These are phyloP conservation scores for Salix brachista DNA, from an alignment of 345 rosid species.

Conservation along the genomic window DNA sequence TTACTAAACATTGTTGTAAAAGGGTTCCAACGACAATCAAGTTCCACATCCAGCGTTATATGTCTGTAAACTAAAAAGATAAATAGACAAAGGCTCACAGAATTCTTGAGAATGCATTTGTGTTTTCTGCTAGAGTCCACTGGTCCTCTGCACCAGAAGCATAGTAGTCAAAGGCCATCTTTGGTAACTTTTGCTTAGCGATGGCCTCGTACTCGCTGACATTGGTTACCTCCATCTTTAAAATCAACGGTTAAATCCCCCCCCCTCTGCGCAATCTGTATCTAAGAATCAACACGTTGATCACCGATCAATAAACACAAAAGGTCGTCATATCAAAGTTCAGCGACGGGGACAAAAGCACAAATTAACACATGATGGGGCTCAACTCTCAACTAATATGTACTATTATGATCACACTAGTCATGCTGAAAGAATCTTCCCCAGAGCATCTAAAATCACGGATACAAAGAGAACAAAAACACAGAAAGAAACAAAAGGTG, in stretches of 20 bases:
- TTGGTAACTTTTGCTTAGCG: slow-evolving; percentile 82
- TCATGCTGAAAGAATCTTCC: not conserved
- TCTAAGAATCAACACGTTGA: not conserved
- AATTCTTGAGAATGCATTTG: slow-evolving; percentile 79
- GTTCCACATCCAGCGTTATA: not conserved
- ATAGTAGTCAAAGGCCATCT: slow-evolving; percentile 89
- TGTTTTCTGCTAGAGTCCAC: slow-evolving; percentile 83
- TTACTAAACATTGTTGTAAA: not conserved
- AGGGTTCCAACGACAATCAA: not conserved
- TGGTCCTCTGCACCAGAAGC: slow-evolving; percentile 99
- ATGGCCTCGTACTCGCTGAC: slow-evolving; percentile 77
- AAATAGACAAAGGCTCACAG: slow-evolving; percentile 38
- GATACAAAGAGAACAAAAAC: not conserved
- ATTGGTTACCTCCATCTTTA: slow-evolving; percentile 71
- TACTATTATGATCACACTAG: not conserved
- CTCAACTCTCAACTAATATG: not conserved
- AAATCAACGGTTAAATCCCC: not conserved
- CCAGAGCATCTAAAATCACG: not conserved
- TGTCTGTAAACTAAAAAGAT: not conserved
- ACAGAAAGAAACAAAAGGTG: not conserved
- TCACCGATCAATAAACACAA: not conserved
- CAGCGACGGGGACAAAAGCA: not conserved
- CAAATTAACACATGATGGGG: not conserved
- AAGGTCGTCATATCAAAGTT: not conserved
- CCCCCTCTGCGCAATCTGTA: not conserved